These are phyloP conservation scores for Candida awuae DNA, from an alignment of 805 yeast species.

Conservation along the genomic window DNA sequence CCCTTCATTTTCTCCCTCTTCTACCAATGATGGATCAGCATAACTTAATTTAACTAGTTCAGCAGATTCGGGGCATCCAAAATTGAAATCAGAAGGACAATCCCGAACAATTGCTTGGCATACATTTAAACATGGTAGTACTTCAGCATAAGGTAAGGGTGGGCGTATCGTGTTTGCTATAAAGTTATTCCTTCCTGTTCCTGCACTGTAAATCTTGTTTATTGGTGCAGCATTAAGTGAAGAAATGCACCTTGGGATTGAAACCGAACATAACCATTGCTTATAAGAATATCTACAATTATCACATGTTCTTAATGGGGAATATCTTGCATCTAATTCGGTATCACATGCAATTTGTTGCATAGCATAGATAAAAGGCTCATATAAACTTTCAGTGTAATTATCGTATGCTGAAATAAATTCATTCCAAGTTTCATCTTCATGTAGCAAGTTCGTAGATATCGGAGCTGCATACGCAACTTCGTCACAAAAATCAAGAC, in stretches of 20 bases:
- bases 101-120: slow-evolving; percentile 73
- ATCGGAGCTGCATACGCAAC: slow-evolving; percentile 87
- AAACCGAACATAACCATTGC: slow-evolving; percentile 83
- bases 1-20: background rate
- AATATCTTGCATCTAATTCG: slow-evolving; percentile 54
- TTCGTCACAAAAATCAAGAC: slow-evolving; percentile 64
- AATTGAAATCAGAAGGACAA: slow-evolving; percentile 74
- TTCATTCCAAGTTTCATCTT: slow-evolving; percentile 25
- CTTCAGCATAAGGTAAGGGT: slow-evolving; percentile 56
- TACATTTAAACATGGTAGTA: slow-evolving; percentile 77
- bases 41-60: slow-evolving; percentile 34
- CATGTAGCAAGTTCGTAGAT: slow-evolving; percentile 21
- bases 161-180: slow-evolving; percentile 50
- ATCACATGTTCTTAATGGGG: slow-evolving; percentile 66
- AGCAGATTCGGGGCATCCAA: slow-evolving; percentile 56
- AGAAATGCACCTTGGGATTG: slow-evolving; percentile 80
- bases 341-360: slow-evolving; percentile 73
- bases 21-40: slow-evolving; percentile 19
- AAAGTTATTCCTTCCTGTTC: slow-evolving; percentile 51
- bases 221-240: slow-evolving; percentile 29
- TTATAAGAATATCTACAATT: slow-evolving; percentile 67
- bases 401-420: slow-evolving; percentile 52
- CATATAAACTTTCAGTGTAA: slow-evolving; percentile 46
- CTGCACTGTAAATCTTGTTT: slow-evolving; percentile 38
- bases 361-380: slow-evolving; percentile 66